A percentile compares a stretch with the other conserved stretches of the same genome.
Evolutionary conservation across 2,329 filamentous ascomycete species (phyloP).

Genomic region (Arthroderma uncinatum): DNA sequence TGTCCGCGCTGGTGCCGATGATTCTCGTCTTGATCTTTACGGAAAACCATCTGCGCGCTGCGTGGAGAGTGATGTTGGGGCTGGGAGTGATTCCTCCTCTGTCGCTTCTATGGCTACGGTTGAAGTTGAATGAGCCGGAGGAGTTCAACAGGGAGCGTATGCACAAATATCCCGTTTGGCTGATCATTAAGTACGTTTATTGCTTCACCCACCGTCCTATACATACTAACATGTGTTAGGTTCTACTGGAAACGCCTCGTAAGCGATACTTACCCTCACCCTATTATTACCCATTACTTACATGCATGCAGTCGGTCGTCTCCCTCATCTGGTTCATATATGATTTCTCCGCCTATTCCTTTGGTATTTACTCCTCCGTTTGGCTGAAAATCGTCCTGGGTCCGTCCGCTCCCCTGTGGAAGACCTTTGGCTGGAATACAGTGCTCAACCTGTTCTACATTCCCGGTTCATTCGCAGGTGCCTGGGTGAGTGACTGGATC

Average conservation of each 20-base stretch:
- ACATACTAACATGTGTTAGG: slow-evolving; percentile 45
- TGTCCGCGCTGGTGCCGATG: slow-evolving; percentile 67
- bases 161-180: slow-evolving; percentile 45
- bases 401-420: slow-evolving; percentile 52
- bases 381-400: slow-evolving; percentile 51
- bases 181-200: slow-evolving; percentile 39
- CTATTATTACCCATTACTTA: slow-evolving; percentile 1
- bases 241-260: slow-evolving; percentile 66
- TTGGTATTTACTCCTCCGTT: slow-evolving; percentile 70
- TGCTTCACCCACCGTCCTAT: slow-evolving; percentile 27
- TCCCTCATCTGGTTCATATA: slow-evolving; percentile 77
- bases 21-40: slow-evolving; percentile 50
- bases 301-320: slow-evolving; percentile 41
- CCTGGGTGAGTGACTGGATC: slow-evolving; percentile 64
- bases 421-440: slow-evolving; percentile 76
- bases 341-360: slow-evolving; percentile 75
- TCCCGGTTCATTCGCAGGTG: slow-evolving; percentile 67
- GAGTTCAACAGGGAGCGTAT: slow-evolving; percentile 63
- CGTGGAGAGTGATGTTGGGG: slow-evolving; percentile 73
- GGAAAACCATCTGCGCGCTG: slow-evolving; percentile 55
- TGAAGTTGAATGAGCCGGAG: slow-evolving; percentile 67
- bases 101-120: slow-evolving; percentile 56
- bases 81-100: slow-evolving; percentile 69
- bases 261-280: slow-evolving; percentile 10
- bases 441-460: slow-evolving; percentile 83